phyloP scores from a whole-genome alignment of 768 basidiomycete species.

The Lactarius sp. region DNA sequence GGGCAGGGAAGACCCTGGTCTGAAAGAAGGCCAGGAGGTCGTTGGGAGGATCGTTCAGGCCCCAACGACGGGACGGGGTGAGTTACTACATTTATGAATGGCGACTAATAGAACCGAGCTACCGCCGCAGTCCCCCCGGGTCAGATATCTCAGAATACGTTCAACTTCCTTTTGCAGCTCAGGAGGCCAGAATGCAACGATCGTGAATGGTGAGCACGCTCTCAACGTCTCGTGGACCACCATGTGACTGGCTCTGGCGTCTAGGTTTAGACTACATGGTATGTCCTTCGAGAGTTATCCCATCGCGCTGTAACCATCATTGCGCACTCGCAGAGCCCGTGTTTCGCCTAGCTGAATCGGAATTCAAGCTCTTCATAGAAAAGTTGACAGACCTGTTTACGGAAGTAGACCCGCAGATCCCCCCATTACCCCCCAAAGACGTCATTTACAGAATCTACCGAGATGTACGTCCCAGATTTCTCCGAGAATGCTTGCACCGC shows the following conservation, averaged over 20 bases:
- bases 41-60: slow-evolving; percentile 77
- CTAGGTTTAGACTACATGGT: slow-evolving; percentile 83
- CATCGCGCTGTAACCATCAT: neutral
- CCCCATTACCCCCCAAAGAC: slow-evolving; percentile 86
- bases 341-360: slow-evolving; percentile 77
- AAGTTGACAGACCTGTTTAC: slow-evolving; percentile 60
- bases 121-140: slow-evolving; percentile 65
- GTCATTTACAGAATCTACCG: slow-evolving; percentile 90
- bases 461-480: slow-evolving; percentile 50
- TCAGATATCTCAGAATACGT: slow-evolving; percentile 78
- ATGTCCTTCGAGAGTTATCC: slow-evolving; percentile 6
- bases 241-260: neutral
- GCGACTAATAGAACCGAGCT: neutral
- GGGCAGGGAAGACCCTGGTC: slow-evolving; percentile 37
- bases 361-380: slow-evolving; percentile 85
- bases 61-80: slow-evolving; percentile 78
- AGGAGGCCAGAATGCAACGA: slow-evolving; percentile 77
- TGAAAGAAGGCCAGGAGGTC: slow-evolving; percentile 62
- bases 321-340: slow-evolving; percentile 51
- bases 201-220: slow-evolving; percentile 59
- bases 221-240: too few species aligned
- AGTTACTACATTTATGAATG: slow-evolving; percentile 24
- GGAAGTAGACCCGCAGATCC: slow-evolving; percentile 78
- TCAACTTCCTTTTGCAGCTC: slow-evolving; percentile 70
- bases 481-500: neutral